Evolutionary conservation across 495 filamentous ascomycete genomes (phyloP), one percentile per base, ranked within the genome.

Genomic region (Xylaria venustula): DNA sequence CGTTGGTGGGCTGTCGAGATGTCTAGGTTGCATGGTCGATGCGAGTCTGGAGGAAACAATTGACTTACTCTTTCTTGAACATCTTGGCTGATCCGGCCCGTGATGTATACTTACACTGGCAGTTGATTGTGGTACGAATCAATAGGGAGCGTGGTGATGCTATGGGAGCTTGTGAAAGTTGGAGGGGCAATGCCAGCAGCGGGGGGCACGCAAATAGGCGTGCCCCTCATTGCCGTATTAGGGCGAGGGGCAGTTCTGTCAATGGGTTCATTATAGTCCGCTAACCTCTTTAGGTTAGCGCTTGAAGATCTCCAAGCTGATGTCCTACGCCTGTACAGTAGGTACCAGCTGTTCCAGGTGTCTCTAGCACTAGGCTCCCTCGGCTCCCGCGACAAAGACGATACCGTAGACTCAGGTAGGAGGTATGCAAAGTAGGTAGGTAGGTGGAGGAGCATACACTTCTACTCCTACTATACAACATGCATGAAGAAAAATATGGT

Each of bases 61-160:
- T 6, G 41, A 77, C 81, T 73, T 74, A 92, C 91, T 93, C 90
- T 83, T 94, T 95, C 70, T 94, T 96, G 69, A 96, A 96, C 91
- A 96, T 96, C 7, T 62, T 87, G 71, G 41, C 54, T 26, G 54
- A 55, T 61, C 37, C 45, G 22, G 22, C 54, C 36, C 25, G 45
- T 44, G 46, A n/a, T n/a, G 56, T n/a, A 46, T 25, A 46, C 51
- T 32, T 36, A 47, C 41, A 30, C 46, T 25, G 59, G 41, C 62
- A 8, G 51, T 40, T 50, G 30, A 44, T 41, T 34, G 32, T 19
- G 11, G 19, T 59, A 44, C 9, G 45, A 32, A 5, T 37, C 34
- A 41, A 11, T 22, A 7, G 9, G 20, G 48, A 51, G 46, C 37
- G 52, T 28, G 40, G 15, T 36, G 45, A 22, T 51, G 57, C 30